Evolutionary conservation across 2,329 filamentous ascomycete species (phyloP).

Genomic region (Penicillium sp.): DNA sequence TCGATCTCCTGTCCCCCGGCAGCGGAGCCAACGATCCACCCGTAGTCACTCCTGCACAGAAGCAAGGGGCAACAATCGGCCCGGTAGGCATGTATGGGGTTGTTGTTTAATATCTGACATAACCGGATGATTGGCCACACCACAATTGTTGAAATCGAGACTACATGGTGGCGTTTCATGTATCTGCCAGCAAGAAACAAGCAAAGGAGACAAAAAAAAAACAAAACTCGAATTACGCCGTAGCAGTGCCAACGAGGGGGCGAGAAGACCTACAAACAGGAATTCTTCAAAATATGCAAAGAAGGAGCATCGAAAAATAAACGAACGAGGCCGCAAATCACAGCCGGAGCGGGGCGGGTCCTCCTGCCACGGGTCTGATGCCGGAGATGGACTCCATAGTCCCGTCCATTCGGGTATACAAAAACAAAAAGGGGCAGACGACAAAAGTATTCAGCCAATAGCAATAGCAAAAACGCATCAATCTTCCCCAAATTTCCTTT

Average conservation of each 20-base stretch:
- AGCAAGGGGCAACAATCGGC: not conserved
- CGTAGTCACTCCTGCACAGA: not conserved
- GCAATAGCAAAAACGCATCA: not conserved
- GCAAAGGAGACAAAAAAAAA: not conserved
- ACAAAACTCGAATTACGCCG: slow-evolving; percentile 16
- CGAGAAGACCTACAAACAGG: slow-evolving; percentile 8
- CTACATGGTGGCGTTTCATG: not conserved
- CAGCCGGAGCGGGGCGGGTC: slow-evolving; percentile 1
- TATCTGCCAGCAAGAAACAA: not conserved
- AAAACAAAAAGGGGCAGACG: slow-evolving; percentile 3
- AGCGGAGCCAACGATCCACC: not conserved
- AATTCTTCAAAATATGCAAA: not conserved
- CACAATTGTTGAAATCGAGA: not conserved
- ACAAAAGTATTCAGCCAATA: not conserved
- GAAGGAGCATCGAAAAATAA: not conserved
- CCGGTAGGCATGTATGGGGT: not conserved
- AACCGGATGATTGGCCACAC: not conserved
- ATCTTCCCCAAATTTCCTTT: not conserved
- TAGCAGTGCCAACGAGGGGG: slow-evolving; percentile 15
- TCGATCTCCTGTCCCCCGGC: not conserved
- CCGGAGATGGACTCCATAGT: not conserved
- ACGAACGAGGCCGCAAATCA: not conserved
- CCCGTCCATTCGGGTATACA: slow-evolving; percentile 8
- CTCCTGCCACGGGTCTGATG: not conserved
- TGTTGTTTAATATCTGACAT: not conserved